Base-by-base conservation (phyloP, 305 asterid species). In the Fraxinus ornus region DNA sequence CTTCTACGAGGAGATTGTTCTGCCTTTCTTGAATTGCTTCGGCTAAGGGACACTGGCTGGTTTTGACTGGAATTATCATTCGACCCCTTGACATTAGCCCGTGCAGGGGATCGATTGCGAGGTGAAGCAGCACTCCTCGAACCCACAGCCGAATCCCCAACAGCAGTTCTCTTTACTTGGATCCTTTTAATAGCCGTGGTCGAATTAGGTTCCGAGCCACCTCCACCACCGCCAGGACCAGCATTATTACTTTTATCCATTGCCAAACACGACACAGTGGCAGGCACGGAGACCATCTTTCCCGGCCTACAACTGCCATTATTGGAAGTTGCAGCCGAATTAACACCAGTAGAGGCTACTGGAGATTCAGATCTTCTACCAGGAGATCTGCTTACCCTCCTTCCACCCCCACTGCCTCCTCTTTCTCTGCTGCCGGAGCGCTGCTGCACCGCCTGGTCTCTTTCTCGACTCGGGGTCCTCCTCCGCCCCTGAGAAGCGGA, bases 311-410 rank as follows among this genome's bases (percentile, higher is more conserved):
- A 77, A 60, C 26, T 22, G 71, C 30, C 30, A 21, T 62, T 62
- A 83, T 81, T 90, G 4, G 82, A 85, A 79, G 78, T 89, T 9
- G 80, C 90, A 26, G 82, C 28, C 33, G 81, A 30, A 79, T 87
- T 79, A 24, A 80, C 49, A 5, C 86, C 86, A 60, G 60, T 81
- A 0, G 75, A 68, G 39, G 78, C 77, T 17, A 83, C 86, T 0
- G 98, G 99, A 37, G 99, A 96, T 74, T 93, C 98, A 83, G 99
- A 93, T 93, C 99, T 92, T 82, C 94, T 86, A 15, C 92, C 92
- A 1, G 99, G 98, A 76, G 99, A 96, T 86, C 97, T 90, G 86
- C 98, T 95, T 83, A 94, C 93, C 86, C 99, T 89, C 89, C 98
- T 88, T 44, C 95, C 94, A 19, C 89, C 81, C 4, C 90, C 79